phyloP scores from a whole-genome alignment of 176 grass and related monocot species.

The Oryza coarctata region DNA sequence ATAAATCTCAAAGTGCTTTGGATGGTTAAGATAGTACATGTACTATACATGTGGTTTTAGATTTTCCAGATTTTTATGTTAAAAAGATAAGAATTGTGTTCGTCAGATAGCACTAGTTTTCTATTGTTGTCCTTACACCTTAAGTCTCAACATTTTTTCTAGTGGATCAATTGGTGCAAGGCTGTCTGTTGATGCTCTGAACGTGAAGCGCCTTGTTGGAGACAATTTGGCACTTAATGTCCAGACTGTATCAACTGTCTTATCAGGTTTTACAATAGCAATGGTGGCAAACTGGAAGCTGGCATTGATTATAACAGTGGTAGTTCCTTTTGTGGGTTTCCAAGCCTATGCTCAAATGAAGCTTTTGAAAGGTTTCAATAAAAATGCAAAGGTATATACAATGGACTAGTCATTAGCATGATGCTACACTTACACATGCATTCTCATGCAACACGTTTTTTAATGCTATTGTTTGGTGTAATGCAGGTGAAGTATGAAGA shows the following conservation, averaged over 20 bases:
- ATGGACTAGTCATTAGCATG: background rate
- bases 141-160: slow-evolving; percentile 27
- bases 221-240: slow-evolving; percentile 69
- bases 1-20: background rate
- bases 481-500: slow-evolving; percentile 71
- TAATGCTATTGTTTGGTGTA: slow-evolving; percentile 16
- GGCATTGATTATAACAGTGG: slow-evolving; percentile 57
- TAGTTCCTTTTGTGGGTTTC: slow-evolving; percentile 68
- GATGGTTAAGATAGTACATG: background rate
- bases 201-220: slow-evolving; percentile 70
- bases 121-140: background rate
- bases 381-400: slow-evolving; percentile 63
- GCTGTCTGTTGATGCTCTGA: slow-evolving; percentile 75
- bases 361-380: slow-evolving; percentile 69
- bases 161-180: slow-evolving; percentile 79
- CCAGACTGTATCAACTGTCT: slow-evolving; percentile 56
- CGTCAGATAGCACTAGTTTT: background rate
- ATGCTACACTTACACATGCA: background rate
- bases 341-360: slow-evolving; percentile 65
- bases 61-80: background rate
- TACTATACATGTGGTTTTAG: background rate
- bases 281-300: slow-evolving; percentile 77
- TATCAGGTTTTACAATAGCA: slow-evolving; percentile 69
- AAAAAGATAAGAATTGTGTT: background rate
- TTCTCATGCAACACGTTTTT: background rate